These are phyloP conservation scores for Clonostachys byssicola DNA, from an alignment of 2,329 filamentous ascomycete genomes.

Conservation along the genomic window DNA sequence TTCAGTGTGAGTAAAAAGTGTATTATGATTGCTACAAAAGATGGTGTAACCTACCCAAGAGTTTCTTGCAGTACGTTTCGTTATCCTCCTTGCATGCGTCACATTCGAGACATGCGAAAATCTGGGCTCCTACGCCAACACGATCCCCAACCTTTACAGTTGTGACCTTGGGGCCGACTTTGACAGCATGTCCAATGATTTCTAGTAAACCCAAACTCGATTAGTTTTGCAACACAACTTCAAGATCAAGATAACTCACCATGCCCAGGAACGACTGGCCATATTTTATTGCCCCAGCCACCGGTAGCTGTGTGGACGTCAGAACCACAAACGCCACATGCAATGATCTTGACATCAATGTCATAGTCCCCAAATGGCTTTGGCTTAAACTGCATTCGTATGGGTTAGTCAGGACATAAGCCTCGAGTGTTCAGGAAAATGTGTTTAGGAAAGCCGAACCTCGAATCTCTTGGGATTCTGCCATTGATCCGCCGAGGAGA, in stretches of 20 bases:
- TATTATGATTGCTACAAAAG: neutral
- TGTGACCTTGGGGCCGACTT: constrained; percentile 42
- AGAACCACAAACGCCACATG: constrained; percentile 71
- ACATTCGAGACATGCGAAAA: constrained; percentile 42
- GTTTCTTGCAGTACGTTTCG: constrained; percentile 30
- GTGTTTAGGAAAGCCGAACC: no score
- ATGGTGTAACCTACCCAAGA: constrained; percentile 32
- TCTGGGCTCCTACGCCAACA: constrained; percentile 54
- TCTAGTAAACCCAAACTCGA: constrained; percentile 37
- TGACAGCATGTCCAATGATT: constrained; percentile 54
- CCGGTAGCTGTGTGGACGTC: constrained; percentile 69
- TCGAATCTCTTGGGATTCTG: constrained; percentile 51
- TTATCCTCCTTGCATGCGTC: constrained; percentile 30
- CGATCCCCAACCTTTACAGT: constrained; percentile 51
- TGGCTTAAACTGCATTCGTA: constrained; percentile 57
- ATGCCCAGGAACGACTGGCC: constrained; percentile 64
- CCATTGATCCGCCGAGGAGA: constrained; percentile 47
- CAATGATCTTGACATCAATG: constrained; percentile 82
- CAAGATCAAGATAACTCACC: constrained; percentile 41
- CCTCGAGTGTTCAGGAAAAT: no score
- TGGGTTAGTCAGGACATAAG: no score
- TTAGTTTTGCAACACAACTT: neutral
- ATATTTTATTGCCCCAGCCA: constrained; percentile 61
- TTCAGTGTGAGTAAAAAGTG: neutral
- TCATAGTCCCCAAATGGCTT: constrained; percentile 89